Base-by-base conservation (phyloP, 768 basidiomycete species). In the Russula sp. region DNA sequence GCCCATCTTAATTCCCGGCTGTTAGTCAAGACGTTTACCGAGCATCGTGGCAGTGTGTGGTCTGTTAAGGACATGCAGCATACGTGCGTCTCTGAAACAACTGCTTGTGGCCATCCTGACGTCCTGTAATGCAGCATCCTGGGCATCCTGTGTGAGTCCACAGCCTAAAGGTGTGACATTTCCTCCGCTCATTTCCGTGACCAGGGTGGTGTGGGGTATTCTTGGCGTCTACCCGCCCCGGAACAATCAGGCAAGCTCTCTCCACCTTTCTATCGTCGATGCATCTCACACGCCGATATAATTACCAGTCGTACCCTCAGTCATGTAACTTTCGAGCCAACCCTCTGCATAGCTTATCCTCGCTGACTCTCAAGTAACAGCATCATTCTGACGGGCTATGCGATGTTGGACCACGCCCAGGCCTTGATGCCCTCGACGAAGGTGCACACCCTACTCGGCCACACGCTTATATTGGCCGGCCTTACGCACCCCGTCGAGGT, bases 181-280 rank as follows among this genome's bases (percentile, higher is more conserved):
- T 27, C 32, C 31, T 13, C 11, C 40, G 20, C 13, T 45, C 45
- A 66, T 60, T 65, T 45, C 31, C n/a, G 48, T 49, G 18, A 50
- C 59, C 44, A 89, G 88, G 93, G 95, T 95, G 92, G 92, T 81
- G 88, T 16, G 95, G 95, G 95, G 95, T n/a, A 77, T 86, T n/a
- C 77, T 98, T 5, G 95, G 94, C 2, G 87, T 97, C 55, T 87
- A 86, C 71, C 80, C 95, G 13, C 80, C 89, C 2, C 80, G 89
- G 59, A 87, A 87, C 61, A 89, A 90, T 66, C 88, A 88, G 75
- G 88, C 85, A 64, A 58, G 79, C 20, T 31, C 47, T 55, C 58
- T 44, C 14, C 9, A 54, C 53, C 57, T 49, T 62, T 39, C 18
- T 22, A 54, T 48, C 45, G 22, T 45, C 6, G 64, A 64, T 31